Percentiles rank a stretch among this genome's conserved stretches.
Conservation (phyloP, 495 filamentous ascomycete species). For the Penicillium daleae region DNA sequence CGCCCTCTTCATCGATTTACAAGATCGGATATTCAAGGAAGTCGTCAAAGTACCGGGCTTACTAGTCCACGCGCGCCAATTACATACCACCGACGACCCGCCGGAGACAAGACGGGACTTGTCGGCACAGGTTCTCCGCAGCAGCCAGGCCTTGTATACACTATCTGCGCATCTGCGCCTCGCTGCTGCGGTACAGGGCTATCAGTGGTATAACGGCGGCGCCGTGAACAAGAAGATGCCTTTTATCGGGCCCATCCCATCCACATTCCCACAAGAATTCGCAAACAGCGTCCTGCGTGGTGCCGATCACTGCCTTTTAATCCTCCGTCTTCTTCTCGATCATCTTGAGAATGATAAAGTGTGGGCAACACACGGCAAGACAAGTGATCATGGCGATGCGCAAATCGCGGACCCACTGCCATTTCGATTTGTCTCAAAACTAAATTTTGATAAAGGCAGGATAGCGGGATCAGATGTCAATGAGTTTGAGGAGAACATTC, state of each 20-base stretch:
- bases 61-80: slow-evolving; percentile 19
- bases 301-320: slow-evolving; percentile 19
- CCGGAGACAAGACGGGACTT: background rate
- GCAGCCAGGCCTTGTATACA: slow-evolving; percentile 11
- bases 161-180: slow-evolving; percentile 21
- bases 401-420: slow-evolving; percentile 13
- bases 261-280: slow-evolving; percentile 27
- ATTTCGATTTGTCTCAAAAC: slow-evolving; percentile 25
- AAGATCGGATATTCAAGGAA: slow-evolving; percentile 31
- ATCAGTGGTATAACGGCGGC: slow-evolving; percentile 4
- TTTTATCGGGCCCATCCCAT: slow-evolving; percentile 29
- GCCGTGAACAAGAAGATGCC: background rate
- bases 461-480: background rate
- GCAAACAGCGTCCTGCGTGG: slow-evolving; percentile 29
- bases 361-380: background rate
- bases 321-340: slow-evolving; percentile 23
- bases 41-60: slow-evolving; percentile 29
- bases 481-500: background rate
- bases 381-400: background rate
- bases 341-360: slow-evolving; percentile 12
- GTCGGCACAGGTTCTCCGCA: slow-evolving; percentile 4
- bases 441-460: background rate
- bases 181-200: slow-evolving; percentile 18
- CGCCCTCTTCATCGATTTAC: slow-evolving; percentile 27
- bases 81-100: slow-evolving; percentile 3